Evolutionary conservation across 176 grass and related monocot genomes (phyloP).

Genomic region (Paspalum notatum): DNA sequence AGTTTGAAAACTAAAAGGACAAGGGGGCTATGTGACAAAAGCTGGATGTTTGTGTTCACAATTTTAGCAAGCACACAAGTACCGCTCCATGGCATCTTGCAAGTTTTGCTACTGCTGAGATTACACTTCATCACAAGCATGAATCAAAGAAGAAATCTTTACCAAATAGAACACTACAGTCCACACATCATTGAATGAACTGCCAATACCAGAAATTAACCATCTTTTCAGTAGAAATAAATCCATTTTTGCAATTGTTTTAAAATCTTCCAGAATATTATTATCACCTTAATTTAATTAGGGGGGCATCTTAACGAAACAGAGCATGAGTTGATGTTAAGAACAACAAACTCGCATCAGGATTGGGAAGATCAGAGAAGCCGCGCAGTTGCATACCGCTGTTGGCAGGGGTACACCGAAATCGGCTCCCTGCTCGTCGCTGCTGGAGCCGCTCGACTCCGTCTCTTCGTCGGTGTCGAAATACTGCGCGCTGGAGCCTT

Average conservation of each 20-base stretch:
- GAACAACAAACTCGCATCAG: neutral
- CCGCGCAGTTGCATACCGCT: slow-evolving; percentile 38
- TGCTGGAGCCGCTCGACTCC: slow-evolving; percentile 55
- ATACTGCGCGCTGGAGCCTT: slow-evolving; percentile 52
- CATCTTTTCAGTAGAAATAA: neutral
- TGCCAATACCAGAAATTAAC: neutral
- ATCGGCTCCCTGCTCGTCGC: slow-evolving; percentile 49
- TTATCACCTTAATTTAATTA: neutral
- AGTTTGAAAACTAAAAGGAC: neutral
- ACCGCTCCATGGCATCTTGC: neutral
- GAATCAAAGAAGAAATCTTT: neutral
- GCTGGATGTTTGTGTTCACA: neutral
- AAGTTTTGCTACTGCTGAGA: neutral
- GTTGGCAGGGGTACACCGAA: slow-evolving; percentile 29
- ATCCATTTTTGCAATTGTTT: neutral
- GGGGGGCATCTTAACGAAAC: neutral
- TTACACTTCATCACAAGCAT: slow-evolving; percentile 15
- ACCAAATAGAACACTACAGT: neutral
- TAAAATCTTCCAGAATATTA: neutral
- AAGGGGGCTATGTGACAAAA: neutral
- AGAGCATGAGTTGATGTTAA: neutral
- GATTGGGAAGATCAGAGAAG: neutral
- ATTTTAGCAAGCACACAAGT: neutral
- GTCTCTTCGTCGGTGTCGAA: slow-evolving; percentile 47
- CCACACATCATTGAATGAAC: neutral